phyloP scores from a whole-genome alignment of 1,284 basidiomycete genomes.

The Irpex sp. region DNA sequence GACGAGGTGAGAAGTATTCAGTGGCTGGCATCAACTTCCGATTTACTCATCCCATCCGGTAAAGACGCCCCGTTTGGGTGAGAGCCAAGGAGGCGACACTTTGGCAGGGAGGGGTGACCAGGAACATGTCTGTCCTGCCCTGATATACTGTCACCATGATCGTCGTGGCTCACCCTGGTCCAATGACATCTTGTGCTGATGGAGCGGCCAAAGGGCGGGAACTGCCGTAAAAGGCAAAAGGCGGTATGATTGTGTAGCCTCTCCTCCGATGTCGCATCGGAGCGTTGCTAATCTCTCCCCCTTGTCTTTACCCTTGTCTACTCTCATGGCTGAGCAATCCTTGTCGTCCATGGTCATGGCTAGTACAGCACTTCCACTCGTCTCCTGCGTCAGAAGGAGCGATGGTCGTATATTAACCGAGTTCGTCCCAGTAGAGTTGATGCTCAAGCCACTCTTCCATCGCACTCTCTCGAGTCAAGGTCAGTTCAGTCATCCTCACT shows the following conservation, averaged over 20 bases:
- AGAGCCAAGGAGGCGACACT: background rate
- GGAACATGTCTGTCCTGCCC: background rate
- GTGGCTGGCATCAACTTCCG: background rate
- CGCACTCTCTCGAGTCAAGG: background rate
- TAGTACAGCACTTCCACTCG: background rate
- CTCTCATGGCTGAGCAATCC: background rate
- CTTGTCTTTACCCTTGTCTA: slow-evolving; percentile 1
- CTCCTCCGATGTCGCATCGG: slow-evolving; percentile 7
- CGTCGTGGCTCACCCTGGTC: background rate
- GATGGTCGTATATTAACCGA: background rate
- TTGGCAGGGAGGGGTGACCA: slow-evolving; percentile 1
- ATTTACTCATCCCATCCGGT: background rate
- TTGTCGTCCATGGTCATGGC: background rate
- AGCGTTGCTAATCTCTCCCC: slow-evolving; percentile 1
- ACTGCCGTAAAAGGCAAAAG: slow-evolving; percentile 2
- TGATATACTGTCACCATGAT: background rate
- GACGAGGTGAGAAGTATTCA: too few relatives aligned
- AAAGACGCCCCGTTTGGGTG: background rate
- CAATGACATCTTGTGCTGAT: background rate
- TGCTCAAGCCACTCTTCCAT: background rate
- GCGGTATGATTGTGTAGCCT: slow-evolving; percentile 3
- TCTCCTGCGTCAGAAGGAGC: background rate
- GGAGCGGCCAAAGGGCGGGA: slow-evolving; percentile 7
- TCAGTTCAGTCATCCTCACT: background rate
- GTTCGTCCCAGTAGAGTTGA: background rate